Evolutionary conservation across 768 basidiomycete species (phyloP).

Genomic region (Suillus alpinus): DNA sequence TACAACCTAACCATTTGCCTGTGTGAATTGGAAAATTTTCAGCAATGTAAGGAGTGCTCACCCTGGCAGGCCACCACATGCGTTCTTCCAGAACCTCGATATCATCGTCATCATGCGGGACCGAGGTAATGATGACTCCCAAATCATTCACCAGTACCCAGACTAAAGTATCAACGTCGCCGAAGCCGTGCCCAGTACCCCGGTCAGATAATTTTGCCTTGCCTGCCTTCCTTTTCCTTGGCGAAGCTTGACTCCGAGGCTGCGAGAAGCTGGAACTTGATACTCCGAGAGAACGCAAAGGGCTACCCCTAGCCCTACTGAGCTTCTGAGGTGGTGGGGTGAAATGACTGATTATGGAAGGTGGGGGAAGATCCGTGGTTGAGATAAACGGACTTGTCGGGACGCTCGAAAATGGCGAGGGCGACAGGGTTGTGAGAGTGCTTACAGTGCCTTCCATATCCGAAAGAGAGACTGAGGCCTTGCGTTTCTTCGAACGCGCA

Average conservation of each 20-base stretch:
- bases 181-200: constrained; percentile 13
- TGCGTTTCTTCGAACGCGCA: constrained; percentile 21
- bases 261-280: constrained; percentile 17
- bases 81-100: constrained; percentile 13
- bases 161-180: constrained; percentile 38
- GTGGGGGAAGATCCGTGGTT: constrained; percentile 17
- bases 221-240: constrained; percentile 18
- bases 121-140: constrained; percentile 29
- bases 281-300: constrained; percentile 8
- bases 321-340: constrained; percentile 1
- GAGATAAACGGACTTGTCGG: constrained; percentile 15
- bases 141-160: constrained; percentile 52
- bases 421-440: constrained; percentile 14
- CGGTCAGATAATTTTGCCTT: constrained; percentile 5
- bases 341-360: constrained; percentile 8
- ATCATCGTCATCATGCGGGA: constrained; percentile 25
- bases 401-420: constrained; percentile 26
- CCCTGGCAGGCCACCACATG: constrained; percentile 76
- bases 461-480: constrained; percentile 12
- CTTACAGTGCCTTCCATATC: constrained; percentile 10
- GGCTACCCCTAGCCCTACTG: constrained; percentile 11
- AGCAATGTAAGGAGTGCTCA: constrained; percentile 30
- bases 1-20: constrained; percentile 17
- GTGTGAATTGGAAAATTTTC: not conserved
- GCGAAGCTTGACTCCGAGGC: constrained; percentile 14